Base-by-base conservation (phyloP, 352 stramenopile species). In the Globisporangium uncinulatum region DNA sequence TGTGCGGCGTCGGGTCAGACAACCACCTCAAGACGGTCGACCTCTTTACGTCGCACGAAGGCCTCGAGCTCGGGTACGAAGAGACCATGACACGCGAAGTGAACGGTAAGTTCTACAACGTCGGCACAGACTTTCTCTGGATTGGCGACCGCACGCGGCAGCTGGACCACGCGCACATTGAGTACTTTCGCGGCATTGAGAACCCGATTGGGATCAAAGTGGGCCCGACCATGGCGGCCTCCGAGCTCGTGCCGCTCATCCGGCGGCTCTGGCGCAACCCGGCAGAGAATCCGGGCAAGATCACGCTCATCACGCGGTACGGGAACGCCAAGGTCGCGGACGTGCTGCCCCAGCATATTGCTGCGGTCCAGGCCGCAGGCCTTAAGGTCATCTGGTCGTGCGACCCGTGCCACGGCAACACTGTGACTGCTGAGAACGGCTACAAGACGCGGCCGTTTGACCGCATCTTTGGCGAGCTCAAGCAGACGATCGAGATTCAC, bases 161-260 rank as follows among this genome's bases (percentile, higher is more conserved):
- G 76, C 83, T 99, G 17, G 97, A 99, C 73, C 88, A 97, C 57
- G 96, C 96, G 19, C 97, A 99, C 66, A 81, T 99, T 51, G 97
- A 99, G 83, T 99, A 99, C 79, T 94, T 97, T 58, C 88, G 96
- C 19, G 97, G 97, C 29, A 97, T 99, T 65, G 89, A 95, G 59
- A 99, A 99, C 82, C 97, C 97, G 13, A 96, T 99, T 43, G 97
- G 95, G 57, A 95, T 99, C 64, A 99, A 99, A 76, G 78, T 99
- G 55, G 96, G 89, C 20, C 94, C 98, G 57, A 98, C 96, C 69
- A 98, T 96, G 78, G 88, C 83, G 46, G 86, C 93, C 9, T 88
- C 97, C 2, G 96, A 99, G 68, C 79, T 99, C 32, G 87, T 99
- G 48, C 67, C 86, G 31, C 91, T 99, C 59, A 97, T 99, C 57